phyloP scores from a whole-genome alignment of 2,329 filamentous ascomycete species.

The Exophiala phaeomuriformis region DNA sequence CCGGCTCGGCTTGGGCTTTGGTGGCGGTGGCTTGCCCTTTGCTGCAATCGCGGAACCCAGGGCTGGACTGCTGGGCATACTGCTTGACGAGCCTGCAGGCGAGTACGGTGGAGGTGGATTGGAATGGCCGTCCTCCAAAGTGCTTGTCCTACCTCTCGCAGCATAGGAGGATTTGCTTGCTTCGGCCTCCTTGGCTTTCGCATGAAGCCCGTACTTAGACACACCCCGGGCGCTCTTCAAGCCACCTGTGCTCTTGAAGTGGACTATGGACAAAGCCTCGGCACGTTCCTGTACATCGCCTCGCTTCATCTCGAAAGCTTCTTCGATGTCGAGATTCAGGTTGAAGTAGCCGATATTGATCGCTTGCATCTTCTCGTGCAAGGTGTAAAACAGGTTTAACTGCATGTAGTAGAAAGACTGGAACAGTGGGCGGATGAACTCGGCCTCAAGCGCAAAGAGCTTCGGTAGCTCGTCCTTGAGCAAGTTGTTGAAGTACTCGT shows the following conservation, averaged over 20 bases:
- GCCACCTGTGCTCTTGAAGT: slow-evolving; percentile 82
- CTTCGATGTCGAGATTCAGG: slow-evolving; percentile 80
- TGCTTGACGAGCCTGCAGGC: slow-evolving; percentile 35
- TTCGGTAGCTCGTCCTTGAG: slow-evolving; percentile 93
- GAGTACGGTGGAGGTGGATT: slow-evolving; percentile 68
- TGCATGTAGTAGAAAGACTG: slow-evolving; percentile 99
- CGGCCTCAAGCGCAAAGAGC: slow-evolving; percentile 78
- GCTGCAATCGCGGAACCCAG: slow-evolving; percentile 44
- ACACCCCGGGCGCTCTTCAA: slow-evolving; percentile 29
- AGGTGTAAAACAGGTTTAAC: slow-evolving; percentile 95
- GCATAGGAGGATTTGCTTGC: slow-evolving; percentile 32
- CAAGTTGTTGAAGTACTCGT: slow-evolving; percentile 95
- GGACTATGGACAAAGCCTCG: slow-evolving; percentile 77
- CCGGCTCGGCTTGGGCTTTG: slow-evolving; percentile 72
- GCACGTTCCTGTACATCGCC: slow-evolving; percentile 80
- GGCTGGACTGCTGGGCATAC: slow-evolving; percentile 37
- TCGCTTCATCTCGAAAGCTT: slow-evolving; percentile 81
- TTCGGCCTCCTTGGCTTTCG: slow-evolving; percentile 29
- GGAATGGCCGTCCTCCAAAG: slow-evolving; percentile 41
- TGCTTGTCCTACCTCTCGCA: slow-evolving; percentile 5
- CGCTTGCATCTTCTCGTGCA: slow-evolving; percentile 95
- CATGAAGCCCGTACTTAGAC: slow-evolving; percentile 18
- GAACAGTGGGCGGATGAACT: slow-evolving; percentile 95
- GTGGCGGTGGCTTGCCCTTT: slow-evolving; percentile 60
- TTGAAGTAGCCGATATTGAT: slow-evolving; percentile 98